Evolutionary conservation across 805 yeast species (phyloP).

Genomic region (Myxozyma melibiosi): DNA sequence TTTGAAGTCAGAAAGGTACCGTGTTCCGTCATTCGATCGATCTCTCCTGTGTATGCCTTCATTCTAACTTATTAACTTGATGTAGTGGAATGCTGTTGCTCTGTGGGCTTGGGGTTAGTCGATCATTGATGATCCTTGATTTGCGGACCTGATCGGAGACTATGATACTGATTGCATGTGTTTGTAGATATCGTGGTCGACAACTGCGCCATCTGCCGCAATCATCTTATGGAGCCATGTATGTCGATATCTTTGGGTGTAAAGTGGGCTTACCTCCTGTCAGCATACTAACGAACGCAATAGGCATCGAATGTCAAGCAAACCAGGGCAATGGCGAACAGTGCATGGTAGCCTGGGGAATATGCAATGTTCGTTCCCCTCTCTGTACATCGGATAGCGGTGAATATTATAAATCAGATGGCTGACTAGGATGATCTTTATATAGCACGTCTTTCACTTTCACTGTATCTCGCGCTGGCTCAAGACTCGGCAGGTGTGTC

Average conservation of each 20-base stretch:
- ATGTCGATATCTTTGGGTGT: constrained; percentile 36
- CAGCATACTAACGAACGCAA: background rate
- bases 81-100: constrained; percentile 95
- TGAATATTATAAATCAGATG: background rate
- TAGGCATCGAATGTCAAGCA: constrained; percentile 82
- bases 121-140: background rate
- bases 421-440: background rate
- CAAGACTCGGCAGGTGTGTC: constrained; percentile 93
- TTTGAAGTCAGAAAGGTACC: constrained; percentile 80
- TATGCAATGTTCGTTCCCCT: constrained; percentile 58
- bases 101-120: constrained; percentile 87
- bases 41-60: background rate
- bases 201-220: constrained; percentile 96
- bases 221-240: constrained; percentile 97
- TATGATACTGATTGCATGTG: constrained; percentile 1
- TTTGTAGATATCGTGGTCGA: constrained; percentile 75
- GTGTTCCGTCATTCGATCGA: no score
- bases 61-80: background rate
- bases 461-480: constrained; percentile 97
- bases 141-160: background rate
- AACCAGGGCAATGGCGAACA: constrained; percentile 67
- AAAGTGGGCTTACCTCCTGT: background rate
- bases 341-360: constrained; percentile 97
- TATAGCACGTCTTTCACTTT: constrained; percentile 87
- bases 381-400: background rate